phyloP scores from a whole-genome alignment of 768 basidiomycete species.

The Auriscalpium vulgare region DNA sequence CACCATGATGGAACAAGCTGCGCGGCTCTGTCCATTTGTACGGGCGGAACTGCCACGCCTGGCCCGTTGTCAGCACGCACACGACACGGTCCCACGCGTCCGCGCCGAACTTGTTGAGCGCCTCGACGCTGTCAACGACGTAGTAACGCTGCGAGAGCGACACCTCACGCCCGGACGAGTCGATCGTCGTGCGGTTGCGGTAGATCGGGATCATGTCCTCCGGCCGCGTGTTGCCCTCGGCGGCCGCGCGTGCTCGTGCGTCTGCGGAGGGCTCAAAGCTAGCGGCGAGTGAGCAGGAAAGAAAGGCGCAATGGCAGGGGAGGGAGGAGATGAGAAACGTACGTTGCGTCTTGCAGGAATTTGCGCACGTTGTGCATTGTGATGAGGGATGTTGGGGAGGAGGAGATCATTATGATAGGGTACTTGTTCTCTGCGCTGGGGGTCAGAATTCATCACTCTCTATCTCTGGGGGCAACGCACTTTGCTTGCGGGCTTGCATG shows the following conservation, averaged over 20 bases:
- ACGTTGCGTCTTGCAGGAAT: conserved; percentile 87
- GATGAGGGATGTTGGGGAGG: conserved; percentile 88
- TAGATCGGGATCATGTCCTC: conserved; percentile 88
- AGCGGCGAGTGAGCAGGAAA: neutral
- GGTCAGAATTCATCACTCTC: neutral
- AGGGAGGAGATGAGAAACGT: conserved; percentile 1
- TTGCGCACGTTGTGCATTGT: conserved; percentile 97
- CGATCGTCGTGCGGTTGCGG: conserved; percentile 69
- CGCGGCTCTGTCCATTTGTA: conserved; percentile 97
- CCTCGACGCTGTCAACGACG: conserved; percentile 89
- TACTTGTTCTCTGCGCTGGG: conserved; percentile 56
- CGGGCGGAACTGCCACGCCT: conserved; percentile 95
- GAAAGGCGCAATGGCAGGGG: neutral
- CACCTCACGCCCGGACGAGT: conserved; percentile 54
- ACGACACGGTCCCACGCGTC: conserved; percentile 97
- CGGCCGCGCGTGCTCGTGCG: conserved; percentile 58
- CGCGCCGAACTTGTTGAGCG: conserved; percentile 82
- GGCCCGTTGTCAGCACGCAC: conserved; percentile 97
- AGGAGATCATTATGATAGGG: conserved; percentile 97
- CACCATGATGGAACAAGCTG: conserved; percentile 89
- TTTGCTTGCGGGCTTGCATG: conserved; percentile 59
- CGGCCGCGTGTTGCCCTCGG: conserved; percentile 63
- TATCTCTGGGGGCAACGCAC: conserved; percentile 31
- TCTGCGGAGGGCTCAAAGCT: conserved; percentile 67
- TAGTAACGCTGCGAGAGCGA: conserved; percentile 52